These are phyloP conservation scores for Flaveria sonorensis DNA, from an alignment of 129 eudicot species.

Conservation along the genomic window DNA sequence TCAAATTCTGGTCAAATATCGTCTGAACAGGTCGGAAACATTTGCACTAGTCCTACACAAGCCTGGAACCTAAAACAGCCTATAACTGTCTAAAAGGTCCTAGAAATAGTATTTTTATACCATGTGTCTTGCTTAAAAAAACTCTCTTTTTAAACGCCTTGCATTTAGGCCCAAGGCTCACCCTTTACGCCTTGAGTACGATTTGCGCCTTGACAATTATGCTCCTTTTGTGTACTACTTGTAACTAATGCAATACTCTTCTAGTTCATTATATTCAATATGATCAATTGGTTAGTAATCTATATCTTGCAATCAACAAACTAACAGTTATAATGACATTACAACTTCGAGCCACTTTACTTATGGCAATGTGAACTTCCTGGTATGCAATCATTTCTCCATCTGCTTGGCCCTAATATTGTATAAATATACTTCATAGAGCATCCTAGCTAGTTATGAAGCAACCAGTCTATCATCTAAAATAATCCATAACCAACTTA, in stretches of 20 bases:
- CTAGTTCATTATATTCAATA: slow-evolving; percentile 4
- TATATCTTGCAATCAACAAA: slow-evolving; percentile 3
- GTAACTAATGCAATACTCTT: neutral
- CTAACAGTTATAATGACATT: neutral
- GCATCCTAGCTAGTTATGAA: slow-evolving; percentile 2
- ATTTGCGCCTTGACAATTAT: no score
- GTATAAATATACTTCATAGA: neutral
- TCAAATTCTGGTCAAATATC: no score
- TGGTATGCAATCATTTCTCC: neutral
- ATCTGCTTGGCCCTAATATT: neutral
- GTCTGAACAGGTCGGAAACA: no score
- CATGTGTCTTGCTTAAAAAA: no score
- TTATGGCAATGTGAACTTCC: slow-evolving; percentile 18
- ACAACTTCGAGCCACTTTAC: neutral
- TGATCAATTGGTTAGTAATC: neutral
- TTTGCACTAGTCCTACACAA: no score
- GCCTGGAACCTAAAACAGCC: no score
- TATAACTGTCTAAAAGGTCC: no score
- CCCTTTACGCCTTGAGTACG: no score
- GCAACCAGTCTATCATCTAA: neutral
- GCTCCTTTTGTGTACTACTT: neutral
- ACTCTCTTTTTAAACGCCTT: no score
- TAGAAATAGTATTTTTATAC: no score
- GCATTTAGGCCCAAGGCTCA: no score
- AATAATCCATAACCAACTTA: slow-evolving; percentile 11